phyloP scores from a whole-genome alignment of 805 yeast genomes.

The Myxozyma geophila region DNA sequence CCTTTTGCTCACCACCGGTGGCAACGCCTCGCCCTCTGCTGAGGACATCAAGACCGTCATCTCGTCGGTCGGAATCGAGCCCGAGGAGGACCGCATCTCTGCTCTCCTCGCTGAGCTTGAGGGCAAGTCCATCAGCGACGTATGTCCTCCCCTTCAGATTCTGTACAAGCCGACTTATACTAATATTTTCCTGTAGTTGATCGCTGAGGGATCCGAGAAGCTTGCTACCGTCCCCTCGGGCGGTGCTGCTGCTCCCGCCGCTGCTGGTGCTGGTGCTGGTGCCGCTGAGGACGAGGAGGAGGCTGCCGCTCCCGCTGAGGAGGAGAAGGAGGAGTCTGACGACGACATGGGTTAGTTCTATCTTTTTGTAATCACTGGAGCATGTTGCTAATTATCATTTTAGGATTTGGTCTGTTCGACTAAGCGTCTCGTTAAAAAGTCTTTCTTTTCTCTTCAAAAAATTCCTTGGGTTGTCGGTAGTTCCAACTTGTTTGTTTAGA shows the following conservation, averaged over 20 bases:
- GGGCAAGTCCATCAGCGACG: conserved; percentile 86
- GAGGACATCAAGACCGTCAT: conserved; percentile 86
- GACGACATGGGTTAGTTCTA: conserved; percentile 70
- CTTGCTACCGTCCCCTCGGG: conserved; percentile 97
- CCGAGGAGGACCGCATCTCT: conserved; percentile 84
- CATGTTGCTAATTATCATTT: neutral
- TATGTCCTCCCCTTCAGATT: conserved; percentile 6
- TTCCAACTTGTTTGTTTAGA: neutral
- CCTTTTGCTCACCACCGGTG: conserved; percentile 97
- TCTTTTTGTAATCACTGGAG: neutral
- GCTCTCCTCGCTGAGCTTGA: conserved; percentile 81
- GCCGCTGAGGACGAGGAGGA: conserved; percentile 73
- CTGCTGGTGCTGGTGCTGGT: conserved; percentile 71
- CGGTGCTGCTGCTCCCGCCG: conserved; percentile 91
- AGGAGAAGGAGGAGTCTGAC: conserved; percentile 66
- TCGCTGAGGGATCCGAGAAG: conserved; percentile 94
- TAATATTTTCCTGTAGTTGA: conserved; percentile 50
- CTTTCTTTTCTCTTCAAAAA: neutral
- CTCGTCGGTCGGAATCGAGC: conserved; percentile 94
- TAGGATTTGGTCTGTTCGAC: conserved; percentile 92
- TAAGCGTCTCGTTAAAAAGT: conserved; percentile 50
- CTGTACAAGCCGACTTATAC: neutral
- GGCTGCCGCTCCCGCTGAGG: conserved; percentile 72
- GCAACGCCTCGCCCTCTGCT: conserved; percentile 92
- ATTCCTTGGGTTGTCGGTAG: conserved; percentile 3